Evolutionary conservation across 257 asterid species (phyloP).

Genomic region (Jaltomata sinuosa): DNA sequence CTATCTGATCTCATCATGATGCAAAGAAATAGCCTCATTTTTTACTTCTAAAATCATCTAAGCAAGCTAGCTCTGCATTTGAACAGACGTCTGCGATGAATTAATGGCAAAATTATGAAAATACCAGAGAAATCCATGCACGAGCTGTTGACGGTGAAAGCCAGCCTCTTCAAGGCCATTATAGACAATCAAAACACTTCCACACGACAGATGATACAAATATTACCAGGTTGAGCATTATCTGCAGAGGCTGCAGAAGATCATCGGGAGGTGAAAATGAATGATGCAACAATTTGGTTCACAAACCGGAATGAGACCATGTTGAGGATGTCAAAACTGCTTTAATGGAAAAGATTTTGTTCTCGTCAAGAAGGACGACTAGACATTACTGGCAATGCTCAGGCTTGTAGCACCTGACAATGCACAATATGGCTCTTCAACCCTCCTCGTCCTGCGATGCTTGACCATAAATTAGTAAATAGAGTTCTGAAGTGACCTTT

Average conservation of each 20-base stretch:
- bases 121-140: constrained; percentile 16
- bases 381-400: constrained; percentile 4
- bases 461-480: constrained; percentile 39
- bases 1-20: constrained; percentile 12
- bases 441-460: constrained; percentile 40
- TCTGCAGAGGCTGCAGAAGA: constrained; percentile 7
- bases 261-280: not conserved
- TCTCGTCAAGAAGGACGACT: not conserved
- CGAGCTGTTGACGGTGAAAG: not conserved
- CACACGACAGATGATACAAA: not conserved
- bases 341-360: not conserved
- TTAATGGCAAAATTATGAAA: not conserved
- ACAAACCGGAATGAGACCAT: not conserved
- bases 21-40: constrained; percentile 1
- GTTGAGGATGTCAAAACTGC: constrained; percentile 8
- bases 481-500: constrained; percentile 32
- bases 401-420: constrained; percentile 44
- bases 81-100: not conserved
- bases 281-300: constrained; percentile 5
- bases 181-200: not conserved
- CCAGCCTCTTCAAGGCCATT: not conserved
- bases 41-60: not conserved
- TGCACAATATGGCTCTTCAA: constrained; percentile 41
- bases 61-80: not conserved
- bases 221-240: constrained; percentile 4